These are phyloP conservation scores for Inonotus hispidus DNA, from an alignment of 1,284 basidiomycete species.

Conservation along the genomic window DNA sequence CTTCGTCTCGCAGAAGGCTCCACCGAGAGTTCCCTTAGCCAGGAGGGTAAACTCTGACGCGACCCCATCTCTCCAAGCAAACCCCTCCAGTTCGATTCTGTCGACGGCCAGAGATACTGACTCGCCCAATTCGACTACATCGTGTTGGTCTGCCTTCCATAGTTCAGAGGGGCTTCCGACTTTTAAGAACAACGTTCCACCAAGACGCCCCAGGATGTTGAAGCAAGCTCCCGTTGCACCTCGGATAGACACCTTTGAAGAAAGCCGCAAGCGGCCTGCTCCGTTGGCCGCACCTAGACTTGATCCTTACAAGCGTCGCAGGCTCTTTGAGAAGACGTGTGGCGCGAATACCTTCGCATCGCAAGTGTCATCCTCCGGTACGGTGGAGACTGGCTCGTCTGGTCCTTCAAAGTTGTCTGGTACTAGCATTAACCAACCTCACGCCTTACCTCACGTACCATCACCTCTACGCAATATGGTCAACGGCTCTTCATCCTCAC, in stretches of 20 bases:
- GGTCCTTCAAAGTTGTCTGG: not conserved
- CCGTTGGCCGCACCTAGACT: slow-evolving; percentile 26
- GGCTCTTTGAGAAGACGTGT: not conserved
- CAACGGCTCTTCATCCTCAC: slow-evolving; percentile 33
- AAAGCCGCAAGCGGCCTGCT: slow-evolving; percentile 35
- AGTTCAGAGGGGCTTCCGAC: slow-evolving; percentile 6
- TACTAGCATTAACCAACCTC: not conserved
- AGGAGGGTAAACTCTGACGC: too few relatives aligned
- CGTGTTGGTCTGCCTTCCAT: not conserved
- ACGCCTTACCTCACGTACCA: slow-evolving; percentile 52
- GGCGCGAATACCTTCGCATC: not conserved
- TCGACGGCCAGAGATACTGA: too few relatives aligned
- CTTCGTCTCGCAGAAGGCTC: too few relatives aligned
- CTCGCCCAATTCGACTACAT: slow-evolving; percentile 31
- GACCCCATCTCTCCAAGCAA: too few relatives aligned
- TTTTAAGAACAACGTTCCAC: slow-evolving; percentile 11
- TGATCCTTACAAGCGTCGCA: slow-evolving; percentile 12
- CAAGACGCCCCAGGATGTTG: not conserved
- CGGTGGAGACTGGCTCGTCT: not conserved
- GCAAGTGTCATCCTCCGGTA: not conserved
- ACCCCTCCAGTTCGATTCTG: too few relatives aligned
- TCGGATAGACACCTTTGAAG: too few relatives aligned
- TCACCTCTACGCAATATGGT: slow-evolving; percentile 63
- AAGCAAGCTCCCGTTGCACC: slow-evolving; percentile 14
- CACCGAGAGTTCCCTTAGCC: too few relatives aligned